Base-by-base conservation (phyloP, 495 filamentous ascomycete genomes). In the Cercophora scortea region DNA sequence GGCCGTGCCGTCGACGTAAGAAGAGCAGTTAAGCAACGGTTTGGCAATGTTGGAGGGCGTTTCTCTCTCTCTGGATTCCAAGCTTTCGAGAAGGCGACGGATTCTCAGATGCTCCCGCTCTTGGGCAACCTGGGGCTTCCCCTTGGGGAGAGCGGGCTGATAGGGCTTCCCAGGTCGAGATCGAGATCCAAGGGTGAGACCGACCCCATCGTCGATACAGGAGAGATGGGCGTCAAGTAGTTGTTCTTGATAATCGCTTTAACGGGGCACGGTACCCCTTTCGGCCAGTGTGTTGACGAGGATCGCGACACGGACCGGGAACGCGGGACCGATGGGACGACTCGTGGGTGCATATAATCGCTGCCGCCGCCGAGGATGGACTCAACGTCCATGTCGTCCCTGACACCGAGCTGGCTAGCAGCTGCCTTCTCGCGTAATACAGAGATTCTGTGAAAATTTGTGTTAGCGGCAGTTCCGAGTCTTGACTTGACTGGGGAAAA, bases 361-460 rank as follows among this genome's bases (percentile, higher is more conserved):
- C 8, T 43, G 15, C 18, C 8, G 42, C 10, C 25, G 25, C 2
- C 13, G 17, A 15, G 32, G 45, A 10, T 33, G 5, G 25, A 8
- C 33, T 49, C 38, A n/a, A 17, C 19, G 43, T 45, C 7, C 9
- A 9, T 10, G 16, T 15, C 40, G 17, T 59, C 60, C 46, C 60
- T 57, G 42, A 66, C 48, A 40, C 64, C 66, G 45, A 71, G 48
- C 35, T 65, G 63, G 44, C 61, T 54, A 25, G 71, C 68, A 9
- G 65, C 66, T 32, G 68, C 74, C 57, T 73, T 68, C 51, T 74
- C 68, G 49, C 74, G 73, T 42, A 74, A 58, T 42, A 64, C 50
- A 17, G 60, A 51, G 35, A 77, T 56, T 51, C 67, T 70, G 36
- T 33, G 5, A 5, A 5, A 25, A 5, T 2, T 25, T 25, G 25